Percentiles rank a stretch among this genome's conserved stretches.
phyloP scores from a whole-genome alignment of 1,284 basidiomycete genomes.

The Puccinia hordei region DNA sequence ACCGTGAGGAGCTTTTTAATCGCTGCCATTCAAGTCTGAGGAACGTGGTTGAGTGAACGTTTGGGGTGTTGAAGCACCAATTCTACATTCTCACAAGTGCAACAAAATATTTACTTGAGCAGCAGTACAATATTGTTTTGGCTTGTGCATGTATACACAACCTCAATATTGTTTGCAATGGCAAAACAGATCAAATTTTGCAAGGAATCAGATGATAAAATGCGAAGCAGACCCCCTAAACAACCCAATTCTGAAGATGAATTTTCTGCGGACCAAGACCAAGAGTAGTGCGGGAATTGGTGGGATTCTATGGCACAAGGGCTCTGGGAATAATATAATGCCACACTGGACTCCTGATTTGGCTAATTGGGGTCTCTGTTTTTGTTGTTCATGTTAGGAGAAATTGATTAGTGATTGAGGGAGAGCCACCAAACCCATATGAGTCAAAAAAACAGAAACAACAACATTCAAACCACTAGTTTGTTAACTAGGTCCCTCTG shows the following conservation, averaged over 20 bases:
- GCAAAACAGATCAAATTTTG: neutral
- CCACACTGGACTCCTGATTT: too few relatives aligned
- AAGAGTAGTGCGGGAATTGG: too few relatives aligned
- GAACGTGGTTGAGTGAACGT: neutral
- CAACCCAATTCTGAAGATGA: neutral
- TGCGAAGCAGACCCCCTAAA: neutral
- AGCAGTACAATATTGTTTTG: neutral
- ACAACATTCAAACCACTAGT: too few relatives aligned
- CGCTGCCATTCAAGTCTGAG: neutral
- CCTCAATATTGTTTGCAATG: neutral
- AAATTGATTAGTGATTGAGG: too few relatives aligned
- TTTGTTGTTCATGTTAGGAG: too few relatives aligned
- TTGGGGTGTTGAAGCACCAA: constrained; percentile 11
- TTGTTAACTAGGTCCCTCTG: too few relatives aligned
- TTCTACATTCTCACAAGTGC: neutral
- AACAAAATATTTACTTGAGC: neutral
- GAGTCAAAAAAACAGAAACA: too few relatives aligned
- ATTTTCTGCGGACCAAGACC: too few relatives aligned
- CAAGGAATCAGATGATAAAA: neutral
- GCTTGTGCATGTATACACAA: constrained; percentile 12
- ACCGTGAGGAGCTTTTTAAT: neutral
- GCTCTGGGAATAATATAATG: too few relatives aligned
- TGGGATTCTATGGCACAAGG: too few relatives aligned
- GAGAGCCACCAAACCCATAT: too few relatives aligned
- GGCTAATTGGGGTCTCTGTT: too few relatives aligned